Evolutionary conservation across 805 yeast species (phyloP), one percentile per base, ranked within the genome.

Genomic region (Myxozyma mucilagina): DNA sequence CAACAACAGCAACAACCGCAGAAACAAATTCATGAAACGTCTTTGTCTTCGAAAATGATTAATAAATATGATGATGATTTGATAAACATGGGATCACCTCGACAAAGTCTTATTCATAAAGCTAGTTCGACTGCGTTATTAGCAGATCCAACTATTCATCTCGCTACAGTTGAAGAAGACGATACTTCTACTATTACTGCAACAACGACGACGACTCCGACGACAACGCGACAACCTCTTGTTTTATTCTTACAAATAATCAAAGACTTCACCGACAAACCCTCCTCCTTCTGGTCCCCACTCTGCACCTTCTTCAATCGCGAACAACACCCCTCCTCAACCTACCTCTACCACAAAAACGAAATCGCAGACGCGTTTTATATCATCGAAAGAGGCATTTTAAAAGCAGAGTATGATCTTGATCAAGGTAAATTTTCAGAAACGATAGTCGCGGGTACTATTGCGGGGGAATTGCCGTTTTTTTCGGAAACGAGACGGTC

Each of bases 371-470:
- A 84, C 4, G 79, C 83, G n/a, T 84, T 84, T 62, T 83, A 86
- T 47, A 60, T 83, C 4, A 82, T 88, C 1, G 92, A 84, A 66
- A 70, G 81, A 57, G 84, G 90, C 52, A 79, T 78, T 61, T 73
- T 78, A 68, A 80, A 78, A 53, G 78, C 82, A 63, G 86, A 80
- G 13, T 83, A 79, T 60, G 80, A 79, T 70, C 76, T 86, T 68
- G 78, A 80, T 64, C 78, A 79, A 71, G 71, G 80, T 68, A 60
- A 69, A 57, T 53, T 68, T 20, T n/a, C 61, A 10, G 76, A 78
- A 77, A 70, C 79, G 16, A 84, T 87, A 38, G 79, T 89, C 56
- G 90, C 94, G 4, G 82, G 87, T 60, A 87, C 93, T 0, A 82
- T 89, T 1, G 87, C 87, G 72, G 94, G 96, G 1, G 90, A 87